Evolutionary conservation across 805 yeast genomes (phyloP), one percentile per base, ranked within the genome.

Genomic region (Saccharomycopsis vini): DNA sequence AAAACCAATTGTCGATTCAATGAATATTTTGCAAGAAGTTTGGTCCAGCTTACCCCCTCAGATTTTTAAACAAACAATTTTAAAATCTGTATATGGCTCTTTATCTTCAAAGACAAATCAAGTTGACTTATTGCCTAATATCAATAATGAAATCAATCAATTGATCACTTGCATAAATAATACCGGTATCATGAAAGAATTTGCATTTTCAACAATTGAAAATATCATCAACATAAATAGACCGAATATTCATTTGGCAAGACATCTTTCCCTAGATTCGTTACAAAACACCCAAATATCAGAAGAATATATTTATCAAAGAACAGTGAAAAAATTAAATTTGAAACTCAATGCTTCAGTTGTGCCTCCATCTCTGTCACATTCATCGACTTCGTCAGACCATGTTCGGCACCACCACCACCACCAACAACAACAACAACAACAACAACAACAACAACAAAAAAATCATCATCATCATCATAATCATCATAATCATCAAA

Each of bases 11-110:
- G 36, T 38, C 12, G 46, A 43, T 12, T 24, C 39, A 12, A 20
- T 39, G 38, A 43, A 43, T 30, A 30, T 31, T 13, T 19, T 43
- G n/a, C 22, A 22, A 26, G 23, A 31, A 15, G 24, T 39, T 26
- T 43, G 42, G 42, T 22, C 7, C 15, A 16, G 15, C 21, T 23
- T 38, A 12, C 21, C 46, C 9, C 31, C 36, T 5, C n/a, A n/a
- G 16, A 9, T 19, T 19, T 20, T 40, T 7, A 33, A 33, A 39
- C 36, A 23, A 15, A 16, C 30, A 19, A 21, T 40, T 35, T n/a
- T n/a, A n/a, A n/a, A n/a, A n/a, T n/a, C n/a, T n/a, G n/a, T n/a
- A n/a, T n/a, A n/a, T n/a, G n/a, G n/a, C n/a, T n/a, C n/a, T n/a
- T n/a, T n/a, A n/a, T n/a, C n/a, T n/a, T n/a, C n/a, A n/a, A n/a